Conservation (phyloP, 495 filamentous ascomycete species). For the Neurospora terricola region DNA sequence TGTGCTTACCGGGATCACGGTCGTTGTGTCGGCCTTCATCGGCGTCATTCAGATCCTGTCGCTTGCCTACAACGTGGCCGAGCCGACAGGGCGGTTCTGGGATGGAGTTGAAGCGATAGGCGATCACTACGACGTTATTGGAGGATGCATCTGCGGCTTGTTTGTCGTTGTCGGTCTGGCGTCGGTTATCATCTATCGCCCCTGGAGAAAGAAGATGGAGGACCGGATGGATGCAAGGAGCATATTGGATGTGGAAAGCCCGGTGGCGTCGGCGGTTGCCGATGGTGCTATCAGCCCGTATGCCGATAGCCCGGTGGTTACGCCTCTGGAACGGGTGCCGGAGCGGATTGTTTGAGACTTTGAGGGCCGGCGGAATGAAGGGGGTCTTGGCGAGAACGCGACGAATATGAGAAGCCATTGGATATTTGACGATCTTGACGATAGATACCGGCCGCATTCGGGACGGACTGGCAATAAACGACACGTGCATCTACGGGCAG, state of each 20-base stretch:
- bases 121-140: conserved; percentile 80
- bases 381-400: not conserved
- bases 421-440: not conserved
- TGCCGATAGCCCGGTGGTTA: not conserved
- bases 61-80: conserved; percentile 61
- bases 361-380: not conserved
- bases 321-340: not conserved
- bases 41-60: conserved; percentile 77
- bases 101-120: conserved; percentile 66
- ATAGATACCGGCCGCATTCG: not conserved
- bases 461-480: not conserved
- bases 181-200: conserved; percentile 63
- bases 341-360: not conserved
- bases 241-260: not conserved
- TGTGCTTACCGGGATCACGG: conserved; percentile 74
- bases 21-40: conserved; percentile 79
- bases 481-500: not conserved
- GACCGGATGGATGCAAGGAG: not conserved
- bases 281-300: not conserved
- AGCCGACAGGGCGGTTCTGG: conserved; percentile 73
- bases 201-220: conserved; percentile 54
- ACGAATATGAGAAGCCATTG: not conserved
- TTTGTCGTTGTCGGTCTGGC: conserved; percentile 68
- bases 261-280: not conserved
- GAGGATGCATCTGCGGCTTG: conserved; percentile 70